Base-by-base conservation (phyloP, 1,139 yeast genomes). In the Yamadazyma buinensis region DNA sequence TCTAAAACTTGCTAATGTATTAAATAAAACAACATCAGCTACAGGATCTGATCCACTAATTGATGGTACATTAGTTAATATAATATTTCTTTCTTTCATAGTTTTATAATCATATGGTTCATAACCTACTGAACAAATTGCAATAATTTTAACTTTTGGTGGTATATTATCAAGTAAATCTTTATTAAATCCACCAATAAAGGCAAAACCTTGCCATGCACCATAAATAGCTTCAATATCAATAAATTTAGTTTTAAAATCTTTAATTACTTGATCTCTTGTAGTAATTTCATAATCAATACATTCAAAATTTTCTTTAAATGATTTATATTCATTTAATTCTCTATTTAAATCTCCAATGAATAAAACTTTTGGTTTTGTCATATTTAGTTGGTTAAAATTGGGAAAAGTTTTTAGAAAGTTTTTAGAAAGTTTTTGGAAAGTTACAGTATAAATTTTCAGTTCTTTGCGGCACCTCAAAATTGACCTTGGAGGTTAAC, bases 51-150 rank as follows among this genome's bases (percentile, higher is more conserved):
- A 75, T 0, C 85, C 72, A 17, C 63, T 77, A 29, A 67, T 59
- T 5, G 83, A 72, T 0, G 88, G 87, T 14, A 78, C 80, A 54
- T 85, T 81, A 43, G 85, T 77, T 38, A 84, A 63, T 5, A 60
- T 49, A 25, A 84, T 73, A n/a, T 71, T 72, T 33, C 62, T 64
- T 18, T 60, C 57, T 12, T 51, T 47, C 61, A 66, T 47, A 9
- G 52, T 61, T 1, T 43, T 42, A 4, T 69, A 69, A 52, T 83
- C 84, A 42, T 73, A 75, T 19, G 67, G 69, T 44, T 84, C 87
- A 46, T 66, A 70, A 0, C 95, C 95, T 3, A 84, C 90, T 36
- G 87, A 74, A 32, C 86, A 80, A 26, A 80, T 66, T 1, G 84
- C 67, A 29, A 85, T 64, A 7, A 82, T 66, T 49, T 75, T 74